Percentiles rank a stretch among this genome's conserved stretches.
phyloP scores from a whole-genome alignment of 257 asterid species.

The Gardenia jasminoides region DNA sequence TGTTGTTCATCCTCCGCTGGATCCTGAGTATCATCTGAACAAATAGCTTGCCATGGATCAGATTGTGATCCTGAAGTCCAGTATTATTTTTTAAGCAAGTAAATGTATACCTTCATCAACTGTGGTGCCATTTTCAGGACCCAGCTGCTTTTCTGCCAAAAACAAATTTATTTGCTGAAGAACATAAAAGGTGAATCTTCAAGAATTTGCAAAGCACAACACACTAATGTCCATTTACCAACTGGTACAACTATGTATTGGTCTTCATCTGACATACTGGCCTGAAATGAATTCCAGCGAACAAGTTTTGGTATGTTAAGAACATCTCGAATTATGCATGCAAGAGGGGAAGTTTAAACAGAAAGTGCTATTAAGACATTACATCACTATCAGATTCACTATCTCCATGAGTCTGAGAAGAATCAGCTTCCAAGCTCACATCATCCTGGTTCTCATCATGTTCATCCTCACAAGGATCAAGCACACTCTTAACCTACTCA shows the following conservation, averaged over 20 bases:
- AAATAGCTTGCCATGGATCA: slow-evolving; percentile 20
- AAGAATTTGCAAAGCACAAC: background rate
- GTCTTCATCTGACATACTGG: slow-evolving; percentile 70
- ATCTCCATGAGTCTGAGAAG: slow-evolving; percentile 47
- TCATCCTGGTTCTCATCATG: slow-evolving; percentile 61
- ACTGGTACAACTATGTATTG: slow-evolving; percentile 62
- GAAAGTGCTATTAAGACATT: slow-evolving; percentile 20
- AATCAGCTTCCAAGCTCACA: slow-evolving; percentile 66
- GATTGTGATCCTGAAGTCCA: slow-evolving; percentile 18
- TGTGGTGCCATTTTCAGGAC: slow-evolving; percentile 39
- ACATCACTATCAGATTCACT: slow-evolving; percentile 81
- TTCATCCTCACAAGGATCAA: slow-evolving; percentile 94
- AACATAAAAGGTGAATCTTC: background rate
- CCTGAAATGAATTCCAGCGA: slow-evolving; percentile 40
- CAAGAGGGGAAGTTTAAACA: slow-evolving; percentile 15
- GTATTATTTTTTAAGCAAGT: slow-evolving; percentile 11
- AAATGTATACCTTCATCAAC: slow-evolving; percentile 52
- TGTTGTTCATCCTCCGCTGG: slow-evolving; percentile 78
- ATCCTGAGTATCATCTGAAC: slow-evolving; percentile 81
- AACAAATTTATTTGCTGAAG: background rate
- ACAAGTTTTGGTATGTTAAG: slow-evolving; percentile 13
- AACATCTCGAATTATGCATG: background rate
- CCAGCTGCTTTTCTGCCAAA: slow-evolving; percentile 46
- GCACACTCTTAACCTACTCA: slow-evolving; percentile 87
- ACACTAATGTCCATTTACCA: slow-evolving; percentile 37